phyloP scores from a whole-genome alignment of 2,329 filamentous ascomycete genomes.

The Colletotrichum limetticola region DNA sequence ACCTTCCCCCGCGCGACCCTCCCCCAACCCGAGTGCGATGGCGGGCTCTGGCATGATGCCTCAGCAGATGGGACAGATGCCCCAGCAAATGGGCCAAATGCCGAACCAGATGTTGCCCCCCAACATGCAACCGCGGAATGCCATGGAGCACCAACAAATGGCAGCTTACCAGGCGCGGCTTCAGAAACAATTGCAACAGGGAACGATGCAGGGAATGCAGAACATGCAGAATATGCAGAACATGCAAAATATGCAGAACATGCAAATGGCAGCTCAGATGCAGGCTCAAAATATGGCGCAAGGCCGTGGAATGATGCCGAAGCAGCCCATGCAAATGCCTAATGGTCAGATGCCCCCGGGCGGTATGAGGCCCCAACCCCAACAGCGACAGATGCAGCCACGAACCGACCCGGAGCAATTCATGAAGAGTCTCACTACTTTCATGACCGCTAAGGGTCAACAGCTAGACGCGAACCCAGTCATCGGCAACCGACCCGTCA shows the following conservation, averaged over 20 bases:
- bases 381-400: conserved; percentile 47
- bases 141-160: conserved; percentile 79
- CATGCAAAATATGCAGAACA: conserved; percentile 56
- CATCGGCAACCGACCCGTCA: conserved; percentile 78
- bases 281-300: conserved; percentile 53
- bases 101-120: conserved; percentile 45
- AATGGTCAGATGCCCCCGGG: conserved; percentile 67
- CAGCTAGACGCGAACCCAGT: conserved; percentile 80
- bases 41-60: conserved; percentile 61
- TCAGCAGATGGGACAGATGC: conserved; percentile 60
- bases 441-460: conserved; percentile 80
- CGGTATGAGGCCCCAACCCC: conserved; percentile 60
- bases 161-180: conserved; percentile 85
- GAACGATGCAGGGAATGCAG: conserved; percentile 55
- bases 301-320: conserved; percentile 63
- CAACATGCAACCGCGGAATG: conserved; percentile 59
- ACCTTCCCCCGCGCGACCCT: conserved; percentile 65
- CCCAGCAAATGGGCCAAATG: conserved; percentile 48
- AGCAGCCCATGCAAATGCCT: conserved; percentile 61
- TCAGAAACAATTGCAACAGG: conserved; percentile 78
- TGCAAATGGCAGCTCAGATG: conserved; percentile 64
- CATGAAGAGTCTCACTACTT: conserved; percentile 79
- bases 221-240: conserved; percentile 53
- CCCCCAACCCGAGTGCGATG: conserved; percentile 65
- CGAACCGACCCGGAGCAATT: conserved; percentile 72